phyloP scores from a whole-genome alignment of 768 basidiomycete genomes.

The Suillus subaureus region DNA sequence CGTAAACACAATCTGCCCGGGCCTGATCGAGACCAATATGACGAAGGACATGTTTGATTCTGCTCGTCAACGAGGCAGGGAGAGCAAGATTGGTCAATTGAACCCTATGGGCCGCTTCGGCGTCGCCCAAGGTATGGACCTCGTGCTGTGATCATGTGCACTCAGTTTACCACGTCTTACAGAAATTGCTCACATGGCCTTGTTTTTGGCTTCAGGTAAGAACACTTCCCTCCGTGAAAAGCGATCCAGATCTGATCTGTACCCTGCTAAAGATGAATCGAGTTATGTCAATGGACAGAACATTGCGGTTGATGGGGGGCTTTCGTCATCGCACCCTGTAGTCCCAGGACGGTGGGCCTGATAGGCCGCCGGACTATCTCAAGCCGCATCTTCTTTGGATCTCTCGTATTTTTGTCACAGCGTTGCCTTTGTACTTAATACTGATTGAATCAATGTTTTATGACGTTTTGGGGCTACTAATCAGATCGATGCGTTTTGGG shows the following conservation, averaged over 20 bases:
- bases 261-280: conserved; percentile 63
- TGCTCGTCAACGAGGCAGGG: conserved; percentile 76
- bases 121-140: conserved; percentile 66
- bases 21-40: conserved; percentile 94
- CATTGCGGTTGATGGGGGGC: conserved; percentile 84
- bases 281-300: conserved; percentile 93
- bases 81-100: conserved; percentile 72
- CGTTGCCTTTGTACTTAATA: conserved; percentile 3
- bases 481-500: not conserved
- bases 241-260: conserved; percentile 13
- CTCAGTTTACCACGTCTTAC: conserved; percentile 18
- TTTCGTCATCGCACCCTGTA: conserved; percentile 79
- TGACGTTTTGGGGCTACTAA: conserved; percentile 1
- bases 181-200: conserved; percentile 86
- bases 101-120: conserved; percentile 85
- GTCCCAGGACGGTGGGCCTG: conserved; percentile 74
- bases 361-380: conserved; percentile 15
- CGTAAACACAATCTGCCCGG: conserved; percentile 89
- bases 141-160: conserved; percentile 17
- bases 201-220: conserved; percentile 88
- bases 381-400: not conserved
- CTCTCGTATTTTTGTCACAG: conserved; percentile 4
- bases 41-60: conserved; percentile 75
- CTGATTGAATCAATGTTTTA: conserved; percentile 6
- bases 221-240: conserved; percentile 8